A percentile compares a stretch with the other conserved stretches of the same genome.
phyloP scores from a whole-genome alignment of 345 rosid species.

The Xanthoceras sorbifolium region DNA sequence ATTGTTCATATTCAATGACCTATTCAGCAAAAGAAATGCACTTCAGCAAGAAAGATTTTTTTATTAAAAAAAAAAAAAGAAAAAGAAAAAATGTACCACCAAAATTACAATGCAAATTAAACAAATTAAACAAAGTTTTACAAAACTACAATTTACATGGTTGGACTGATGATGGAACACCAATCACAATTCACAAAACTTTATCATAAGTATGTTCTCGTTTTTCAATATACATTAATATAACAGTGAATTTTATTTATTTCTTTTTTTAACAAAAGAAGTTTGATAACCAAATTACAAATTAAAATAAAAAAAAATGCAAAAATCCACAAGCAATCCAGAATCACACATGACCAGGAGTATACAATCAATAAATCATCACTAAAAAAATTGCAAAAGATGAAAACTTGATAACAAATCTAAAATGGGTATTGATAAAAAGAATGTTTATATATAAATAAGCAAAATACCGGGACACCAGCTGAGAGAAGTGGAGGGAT shows the following conservation, averaged over 20 bases:
- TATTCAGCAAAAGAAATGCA: too few relatives aligned
- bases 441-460: too few relatives aligned
- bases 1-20: too few relatives aligned
- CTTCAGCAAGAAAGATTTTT: too few relatives aligned
- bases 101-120: background rate
- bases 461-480: constrained; percentile 75
- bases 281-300: background rate
- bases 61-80: too few relatives aligned
- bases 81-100: too few relatives aligned
- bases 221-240: background rate
- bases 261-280: too few relatives aligned
- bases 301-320: background rate
- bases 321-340: background rate
- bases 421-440: too few relatives aligned
- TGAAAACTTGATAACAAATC: background rate
- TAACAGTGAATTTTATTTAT: too few relatives aligned
- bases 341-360: background rate
- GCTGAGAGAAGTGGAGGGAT: constrained; percentile 71
- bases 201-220: background rate
- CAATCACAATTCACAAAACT: background rate
- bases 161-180: background rate
- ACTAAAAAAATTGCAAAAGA: background rate
- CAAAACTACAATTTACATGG: too few relatives aligned
- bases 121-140: too few relatives aligned
- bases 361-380: background rate